These are phyloP conservation scores for Hymenochaete sp. DNA, from an alignment of 1,284 basidiomycete genomes.

Conservation along the genomic window DNA sequence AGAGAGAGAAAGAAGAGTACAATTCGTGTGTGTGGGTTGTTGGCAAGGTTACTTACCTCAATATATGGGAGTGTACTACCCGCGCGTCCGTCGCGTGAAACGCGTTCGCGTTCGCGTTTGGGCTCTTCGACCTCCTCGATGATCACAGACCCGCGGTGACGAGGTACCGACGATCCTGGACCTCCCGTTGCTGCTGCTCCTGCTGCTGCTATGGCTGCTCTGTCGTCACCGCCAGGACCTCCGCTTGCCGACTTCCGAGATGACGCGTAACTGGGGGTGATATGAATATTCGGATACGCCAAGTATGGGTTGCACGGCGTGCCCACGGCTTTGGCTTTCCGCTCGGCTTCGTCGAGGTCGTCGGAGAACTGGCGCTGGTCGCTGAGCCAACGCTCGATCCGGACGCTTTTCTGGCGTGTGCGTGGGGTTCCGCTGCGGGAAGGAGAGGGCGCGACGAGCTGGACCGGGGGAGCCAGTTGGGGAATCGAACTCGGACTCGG, in stretches of 20 bases:
- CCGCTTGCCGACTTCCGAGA: too few relatives aligned
- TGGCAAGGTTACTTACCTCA: constrained; percentile 16
- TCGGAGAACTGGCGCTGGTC: constrained; percentile 10
- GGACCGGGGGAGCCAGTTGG: not conserved
- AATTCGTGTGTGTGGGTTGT: constrained; percentile 1
- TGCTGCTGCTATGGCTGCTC: too few relatives aligned
- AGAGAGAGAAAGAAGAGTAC: too few relatives aligned
- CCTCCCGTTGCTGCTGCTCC: constrained; percentile 9
- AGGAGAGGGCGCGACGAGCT: not conserved
- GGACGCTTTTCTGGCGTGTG: constrained; percentile 5
- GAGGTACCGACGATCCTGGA: too few relatives aligned
- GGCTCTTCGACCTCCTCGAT: constrained; percentile 10
- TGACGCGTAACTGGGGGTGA: too few relatives aligned
- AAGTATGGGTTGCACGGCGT: constrained; percentile 15
- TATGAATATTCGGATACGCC: constrained; percentile 14
- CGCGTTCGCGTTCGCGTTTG: not conserved
- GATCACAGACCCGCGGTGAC: constrained; percentile 11
- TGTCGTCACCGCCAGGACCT: too few relatives aligned
- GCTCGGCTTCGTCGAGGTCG: constrained; percentile 1
- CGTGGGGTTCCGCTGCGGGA: not conserved
- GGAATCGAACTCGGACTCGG: not conserved
- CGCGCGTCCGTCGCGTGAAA: too few relatives aligned
- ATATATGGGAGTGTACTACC: too few relatives aligned
- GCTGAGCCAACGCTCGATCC: constrained; percentile 14
- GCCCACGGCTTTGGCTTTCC: constrained; percentile 11